Evolutionary conservation across 2,329 filamentous ascomycete genomes (phyloP), one percentile per base, ranked within the genome.

Genomic region (Xylaria sp.): DNA sequence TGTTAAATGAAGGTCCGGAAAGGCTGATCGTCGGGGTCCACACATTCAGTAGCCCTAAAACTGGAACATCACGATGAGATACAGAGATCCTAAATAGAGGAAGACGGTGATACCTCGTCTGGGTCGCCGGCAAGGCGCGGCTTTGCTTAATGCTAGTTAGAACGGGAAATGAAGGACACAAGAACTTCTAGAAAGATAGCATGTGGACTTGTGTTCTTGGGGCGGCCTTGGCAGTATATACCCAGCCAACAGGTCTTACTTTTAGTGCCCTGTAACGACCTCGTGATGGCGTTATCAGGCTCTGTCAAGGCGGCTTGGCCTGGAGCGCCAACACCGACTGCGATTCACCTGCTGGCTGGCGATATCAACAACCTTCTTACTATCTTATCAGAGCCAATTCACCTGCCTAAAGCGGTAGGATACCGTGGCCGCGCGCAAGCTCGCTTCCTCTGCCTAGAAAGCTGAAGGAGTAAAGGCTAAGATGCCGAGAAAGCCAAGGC

Each of bases 371-470:
- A 51, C 42, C 51, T 65, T 62, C 27, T 47, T 53, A 68, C 68
- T 54, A 62, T 69, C 60, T 67, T 64, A 68, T 69, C 64, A 57
- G 42, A 29, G 10, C 27, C 35, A n/a, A 35, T 64, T 10, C 50
- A 69, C 68, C 68, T 69, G 55, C 68, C 68, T 69, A 67, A 69
- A 64, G 51, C 27, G 57, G 68, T 37, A 64, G 55, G 16, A 53
- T 48, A 29, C 40, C 32, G 32, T 51, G 16, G 25, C 44, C 55
- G 32, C n/a, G 21, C 37, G 29, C 40, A 50, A 50, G 55, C 58
- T 66, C 63, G 63, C 53, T 69, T 66, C 51, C 59, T 65, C 44
- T 60, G 66, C 66, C 66, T 47, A 66, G 66, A 55, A 27, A 63
- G 57, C 63, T 63, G 58, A 62, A 69, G 66, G 59, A 69, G 54